Conservation (phyloP, 202 grass and related monocot genomes). For the Zizania palustris region DNA sequence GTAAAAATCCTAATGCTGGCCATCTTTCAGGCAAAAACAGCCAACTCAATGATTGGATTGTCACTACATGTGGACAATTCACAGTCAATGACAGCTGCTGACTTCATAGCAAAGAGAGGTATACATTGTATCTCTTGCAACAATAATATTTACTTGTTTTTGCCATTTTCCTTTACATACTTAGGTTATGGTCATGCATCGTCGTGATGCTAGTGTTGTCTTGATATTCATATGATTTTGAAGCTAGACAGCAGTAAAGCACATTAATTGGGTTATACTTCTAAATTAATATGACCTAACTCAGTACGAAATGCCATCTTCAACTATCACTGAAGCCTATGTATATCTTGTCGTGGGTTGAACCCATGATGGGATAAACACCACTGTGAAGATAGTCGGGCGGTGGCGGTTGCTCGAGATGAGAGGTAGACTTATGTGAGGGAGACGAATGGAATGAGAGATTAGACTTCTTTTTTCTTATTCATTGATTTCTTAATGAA, state of each 20-base stretch:
- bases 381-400: too few species aligned
- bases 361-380: too few species aligned
- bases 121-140: slow-evolving; percentile 9
- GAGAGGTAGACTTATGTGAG: too few species aligned
- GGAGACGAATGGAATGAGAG: too few species aligned
- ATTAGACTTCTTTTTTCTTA: too few species aligned
- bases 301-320: slow-evolving; percentile 21
- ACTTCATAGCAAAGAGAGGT: slow-evolving; percentile 95
- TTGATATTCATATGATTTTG: slow-evolving; percentile 29
- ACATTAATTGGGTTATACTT: not conserved
- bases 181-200: not conserved
- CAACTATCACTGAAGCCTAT: slow-evolving; percentile 28
- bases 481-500: too few species aligned
- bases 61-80: slow-evolving; percentile 72
- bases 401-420: too few species aligned
- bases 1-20: slow-evolving; percentile 13
- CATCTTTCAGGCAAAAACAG: slow-evolving; percentile 78
- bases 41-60: slow-evolving; percentile 77
- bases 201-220: not conserved
- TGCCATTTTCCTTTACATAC: slow-evolving; percentile 3
- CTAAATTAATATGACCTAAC: slow-evolving; percentile 21
- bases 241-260: not conserved
- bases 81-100: slow-evolving; percentile 72
- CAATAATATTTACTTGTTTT: slow-evolving; percentile 17
- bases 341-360: too few species aligned